A percentile compares a stretch with the other conserved stretches of the same genome.
Conservation (phyloP, 805 yeast genomes). For the Saccharomycopsis sp. region DNA sequence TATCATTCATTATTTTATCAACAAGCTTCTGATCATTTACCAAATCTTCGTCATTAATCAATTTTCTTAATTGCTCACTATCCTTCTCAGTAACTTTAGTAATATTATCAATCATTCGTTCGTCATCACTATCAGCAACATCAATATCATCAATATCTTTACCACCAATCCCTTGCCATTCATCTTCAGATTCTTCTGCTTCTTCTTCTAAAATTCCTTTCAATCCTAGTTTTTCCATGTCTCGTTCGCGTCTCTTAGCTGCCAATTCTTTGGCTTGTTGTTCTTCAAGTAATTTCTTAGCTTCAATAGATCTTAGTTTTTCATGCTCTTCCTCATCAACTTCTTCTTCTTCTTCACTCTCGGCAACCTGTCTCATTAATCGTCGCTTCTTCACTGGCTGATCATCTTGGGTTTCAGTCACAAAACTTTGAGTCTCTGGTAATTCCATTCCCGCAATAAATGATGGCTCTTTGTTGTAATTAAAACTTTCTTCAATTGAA, state of each 20-base stretch:
- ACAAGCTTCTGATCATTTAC: conserved; percentile 57
- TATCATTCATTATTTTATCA: conserved; percentile 54
- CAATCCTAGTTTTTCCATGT: conserved; percentile 52
- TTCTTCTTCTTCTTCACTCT: conserved; percentile 20
- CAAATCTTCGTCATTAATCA: conserved; percentile 52
- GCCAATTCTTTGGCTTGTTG: conserved; percentile 24
- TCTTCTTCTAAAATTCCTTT: conserved; percentile 65
- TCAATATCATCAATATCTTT: conserved; percentile 39
- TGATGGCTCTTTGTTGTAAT: conserved; percentile 9
- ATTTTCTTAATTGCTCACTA: conserved; percentile 50
- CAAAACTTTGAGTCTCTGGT: background rate
- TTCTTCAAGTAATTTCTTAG: conserved; percentile 21
- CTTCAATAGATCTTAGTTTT: conserved; percentile 21
- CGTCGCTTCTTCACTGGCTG: conserved; percentile 2
- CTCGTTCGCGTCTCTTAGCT: conserved; percentile 29
- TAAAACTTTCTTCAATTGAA: conserved; percentile 1
- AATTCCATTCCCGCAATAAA: conserved; percentile 19
- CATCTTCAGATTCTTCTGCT: conserved; percentile 87
- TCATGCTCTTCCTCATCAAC: conserved; percentile 24
- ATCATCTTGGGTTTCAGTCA: conserved; percentile 1
- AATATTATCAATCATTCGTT: conserved; percentile 68
- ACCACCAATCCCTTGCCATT: conserved; percentile 76
- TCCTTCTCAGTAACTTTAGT: conserved; percentile 45
- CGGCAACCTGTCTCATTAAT: conserved; percentile 10
- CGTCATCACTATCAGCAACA: conserved; percentile 68